Percentiles rank a stretch among this genome's conserved stretches.
These are phyloP conservation scores for Linnemannia exigua DNA, from an alignment of 192 early-diverging fungal species.

Conservation along the genomic window DNA sequence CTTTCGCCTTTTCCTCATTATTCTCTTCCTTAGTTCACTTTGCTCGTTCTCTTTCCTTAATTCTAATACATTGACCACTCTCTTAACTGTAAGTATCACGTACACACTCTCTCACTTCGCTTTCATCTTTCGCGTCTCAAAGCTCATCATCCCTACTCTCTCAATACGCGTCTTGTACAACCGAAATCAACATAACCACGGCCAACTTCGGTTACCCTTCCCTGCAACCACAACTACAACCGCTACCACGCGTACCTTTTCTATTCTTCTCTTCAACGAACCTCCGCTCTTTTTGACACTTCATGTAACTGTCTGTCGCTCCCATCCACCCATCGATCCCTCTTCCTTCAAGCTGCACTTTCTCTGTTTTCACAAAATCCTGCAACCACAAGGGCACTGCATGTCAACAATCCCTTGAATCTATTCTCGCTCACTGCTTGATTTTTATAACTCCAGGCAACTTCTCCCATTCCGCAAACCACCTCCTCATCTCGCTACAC, in stretches of 20 bases:
- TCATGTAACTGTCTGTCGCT: too few species aligned
- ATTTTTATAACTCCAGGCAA: not conserved
- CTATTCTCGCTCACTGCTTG: slow-evolving; percentile 5
- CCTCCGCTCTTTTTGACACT: not conserved
- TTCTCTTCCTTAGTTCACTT: not conserved
- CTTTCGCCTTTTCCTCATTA: not conserved
- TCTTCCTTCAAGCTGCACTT: too few species aligned
- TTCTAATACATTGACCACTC: not conserved
- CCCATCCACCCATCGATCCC: too few species aligned
- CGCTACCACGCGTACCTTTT: too few species aligned
- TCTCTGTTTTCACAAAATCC: too few species aligned
- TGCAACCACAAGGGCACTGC: too few species aligned
- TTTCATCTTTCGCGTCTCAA: not conserved
- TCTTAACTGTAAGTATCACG: not conserved
- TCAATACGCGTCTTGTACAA: not conserved
- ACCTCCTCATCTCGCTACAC: not conserved
- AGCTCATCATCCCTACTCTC: too few species aligned
- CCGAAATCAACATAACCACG: not conserved
- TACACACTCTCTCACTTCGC: not conserved
- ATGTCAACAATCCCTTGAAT: too few species aligned
- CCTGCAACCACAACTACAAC: not conserved
- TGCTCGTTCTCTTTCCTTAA: not conserved
- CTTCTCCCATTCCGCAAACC: not conserved
- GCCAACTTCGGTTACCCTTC: not conserved
- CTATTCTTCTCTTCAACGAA: not conserved